Evolutionary conservation across 1,284 basidiomycete species (phyloP), one percentile per base, ranked within the genome.

Genomic region (Tranzscheliella williamsii): DNA sequence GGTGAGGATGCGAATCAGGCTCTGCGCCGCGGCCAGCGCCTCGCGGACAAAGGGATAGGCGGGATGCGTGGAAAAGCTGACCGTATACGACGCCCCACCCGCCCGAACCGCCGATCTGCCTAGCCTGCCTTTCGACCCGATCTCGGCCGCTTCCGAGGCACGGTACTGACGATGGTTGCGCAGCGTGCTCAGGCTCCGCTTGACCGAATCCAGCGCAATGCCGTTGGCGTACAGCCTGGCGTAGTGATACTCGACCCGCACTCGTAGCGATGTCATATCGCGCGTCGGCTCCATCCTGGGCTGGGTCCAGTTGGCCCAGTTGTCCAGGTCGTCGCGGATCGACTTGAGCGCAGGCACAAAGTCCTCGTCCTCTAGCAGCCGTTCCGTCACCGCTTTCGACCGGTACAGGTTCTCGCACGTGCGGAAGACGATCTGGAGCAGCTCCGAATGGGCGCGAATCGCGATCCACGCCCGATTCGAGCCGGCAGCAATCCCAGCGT

Each of bases 41-140:
- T 68, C 66, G 20, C 56, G 45, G 16, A 64, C 66, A n/a, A 68
- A 64, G 0, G 66, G 66, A 42, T 63, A 65, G 4, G 66, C 61
- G 3, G 66, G 56, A 27, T 63, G 66, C 24, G 55, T 63, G 7
- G 53, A 58, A 20, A 68, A 51, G 40, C 61, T 58, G 36, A 56
- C 55, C 24, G 50, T 49, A 37, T 60, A 53, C 33, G 44, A 44
- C 18, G 51, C 37, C 8, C 42, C 18, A 16, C 35, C 35, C 9
- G 9, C 17, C 16, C 8, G 8, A 12, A 23, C 9, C 8, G 11
- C 9, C 9, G 35, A 37, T 21, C 38, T 56, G 24, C 48, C 61
- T 1, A 60, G 38, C n/a, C 51, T 41, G 29, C 46, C 63, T 22
- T 53, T 50, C 20, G 53, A 61, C 7, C 57, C 57, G n/a, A 61